Conservation (phyloP, 202 grass and related monocot species). For the Hordeum pubiflorum region DNA sequence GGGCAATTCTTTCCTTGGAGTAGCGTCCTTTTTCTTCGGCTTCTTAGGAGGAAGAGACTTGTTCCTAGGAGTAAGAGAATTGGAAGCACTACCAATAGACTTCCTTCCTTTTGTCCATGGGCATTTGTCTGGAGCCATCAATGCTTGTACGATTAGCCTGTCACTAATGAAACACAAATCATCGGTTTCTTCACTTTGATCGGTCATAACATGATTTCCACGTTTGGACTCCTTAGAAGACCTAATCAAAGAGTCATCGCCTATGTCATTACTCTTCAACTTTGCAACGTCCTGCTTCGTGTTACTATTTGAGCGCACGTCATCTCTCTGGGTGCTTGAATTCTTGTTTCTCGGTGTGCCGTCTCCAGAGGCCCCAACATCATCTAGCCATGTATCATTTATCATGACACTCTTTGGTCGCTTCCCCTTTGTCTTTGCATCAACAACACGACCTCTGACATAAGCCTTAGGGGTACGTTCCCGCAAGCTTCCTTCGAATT, state of each 20-base stretch:
- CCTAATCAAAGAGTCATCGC: background rate
- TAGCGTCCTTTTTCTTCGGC: slow-evolving; percentile 16
- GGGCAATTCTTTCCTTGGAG: slow-evolving; percentile 3
- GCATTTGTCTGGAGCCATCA: slow-evolving; percentile 43
- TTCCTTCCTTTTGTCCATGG: slow-evolving; percentile 36
- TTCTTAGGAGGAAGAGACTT: slow-evolving; percentile 21
- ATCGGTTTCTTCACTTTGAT: slow-evolving; percentile 8
- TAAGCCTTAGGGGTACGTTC: background rate
- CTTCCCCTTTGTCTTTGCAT: slow-evolving; percentile 26
- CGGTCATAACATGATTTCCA: background rate
- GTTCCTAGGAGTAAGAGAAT: slow-evolving; percentile 17
- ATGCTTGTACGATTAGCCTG: slow-evolving; percentile 35
- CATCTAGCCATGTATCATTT: background rate
- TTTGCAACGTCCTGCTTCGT: slow-evolving; percentile 5
- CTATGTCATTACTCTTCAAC: background rate
- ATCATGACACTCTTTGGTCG: background rate
- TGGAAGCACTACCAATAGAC: slow-evolving; percentile 28
- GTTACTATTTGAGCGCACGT: background rate
- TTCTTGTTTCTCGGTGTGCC: background rate
- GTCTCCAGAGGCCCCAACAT: background rate
- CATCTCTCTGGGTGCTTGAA: background rate
- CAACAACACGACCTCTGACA: background rate
- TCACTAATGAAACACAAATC: slow-evolving; percentile 7
- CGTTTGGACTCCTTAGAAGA: background rate
- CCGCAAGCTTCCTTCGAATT: slow-evolving; percentile 1